phyloP scores from a whole-genome alignment of 306 rosid species.

The apple (Malus domestica) region DNA sequence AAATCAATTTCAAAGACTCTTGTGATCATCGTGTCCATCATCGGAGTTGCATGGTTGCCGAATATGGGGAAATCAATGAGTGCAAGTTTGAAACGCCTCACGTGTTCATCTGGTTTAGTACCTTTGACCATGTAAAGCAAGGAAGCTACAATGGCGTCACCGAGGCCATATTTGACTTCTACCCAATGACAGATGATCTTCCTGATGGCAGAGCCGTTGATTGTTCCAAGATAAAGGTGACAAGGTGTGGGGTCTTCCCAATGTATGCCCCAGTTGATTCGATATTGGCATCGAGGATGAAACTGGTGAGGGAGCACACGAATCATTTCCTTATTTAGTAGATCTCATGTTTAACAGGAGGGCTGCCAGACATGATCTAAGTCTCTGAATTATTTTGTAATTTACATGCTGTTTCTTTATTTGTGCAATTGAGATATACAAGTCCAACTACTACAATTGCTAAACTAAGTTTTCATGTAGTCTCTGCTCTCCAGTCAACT shows the following conservation, averaged over 20 bases:
- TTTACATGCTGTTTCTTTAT: too few relatives aligned
- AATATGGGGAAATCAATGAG: neutral
- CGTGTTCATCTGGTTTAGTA: conserved; percentile 5
- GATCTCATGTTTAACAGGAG: too few relatives aligned
- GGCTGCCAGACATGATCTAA: too few relatives aligned
- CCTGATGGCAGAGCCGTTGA: neutral
- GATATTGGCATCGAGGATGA: too few relatives aligned
- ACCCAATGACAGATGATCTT: too few relatives aligned
- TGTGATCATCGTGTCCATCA: neutral
- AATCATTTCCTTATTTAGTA: too few relatives aligned
- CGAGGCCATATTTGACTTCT: neutral
- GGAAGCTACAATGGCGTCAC: neutral
- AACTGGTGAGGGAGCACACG: too few relatives aligned
- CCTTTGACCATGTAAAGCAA: neutral
- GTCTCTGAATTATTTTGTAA: too few relatives aligned
- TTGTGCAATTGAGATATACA: too few relatives aligned
- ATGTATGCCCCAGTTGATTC: too few relatives aligned
- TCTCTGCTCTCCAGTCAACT: neutral
- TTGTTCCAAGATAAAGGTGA: neutral
- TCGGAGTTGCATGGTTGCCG: neutral
- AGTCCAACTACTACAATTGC: too few relatives aligned
- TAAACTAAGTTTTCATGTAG: too few relatives aligned
- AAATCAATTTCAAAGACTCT: neutral
- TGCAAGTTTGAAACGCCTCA: neutral
- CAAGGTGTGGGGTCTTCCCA: neutral